Base-by-base conservation (phyloP, 345 rosid species). In the Citrus trifoliata region DNA sequence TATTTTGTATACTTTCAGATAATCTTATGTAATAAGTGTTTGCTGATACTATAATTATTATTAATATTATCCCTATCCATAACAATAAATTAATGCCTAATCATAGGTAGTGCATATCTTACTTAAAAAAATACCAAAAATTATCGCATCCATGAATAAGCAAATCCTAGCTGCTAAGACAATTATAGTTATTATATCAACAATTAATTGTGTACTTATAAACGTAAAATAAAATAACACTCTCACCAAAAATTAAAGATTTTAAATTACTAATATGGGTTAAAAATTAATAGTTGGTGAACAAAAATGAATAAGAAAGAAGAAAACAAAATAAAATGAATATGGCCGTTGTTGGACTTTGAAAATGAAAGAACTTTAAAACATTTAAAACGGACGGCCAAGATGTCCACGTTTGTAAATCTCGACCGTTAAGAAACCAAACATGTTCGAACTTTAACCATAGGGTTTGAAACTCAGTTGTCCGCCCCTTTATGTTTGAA, bases 401-500 rank as follows among this genome's bases (percentile, higher is more conserved):
- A 37, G 82, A 85, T 83, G 70, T 58, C 18, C 19, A 70, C 5
- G n/a, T 72, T 73, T 65, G 27, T 5, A 74, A 42, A 87, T 86
- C 82, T 4, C 0, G 70, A 61, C 88, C 88, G 82, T 83, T 66
- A 71, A 82, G 59, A 6, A 14, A 66, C 56, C 61, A 58, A 59
- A 65, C 79, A 71, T 62, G 85, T 74, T 85, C 78, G 85, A 81
- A 32, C 37, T 82, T 87, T 85, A 80, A 78, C 60, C 71, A 77
- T 82, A 87, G 90, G 91, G 88, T 89, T 90, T 82, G 86, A 85
- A 88, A 78, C 70, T 74, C 79, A 61, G 25, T 63, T 61, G 62
- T 86, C 97, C 96, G 88, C 92, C 93, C 80, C 91, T 86, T 84
- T 70, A 56, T 83, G 84, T 93, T 95, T 93, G 85, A 88, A 87